Percentiles rank a stretch among this genome's conserved stretches.
Conservation (phyloP, 73 alveolate genomes). For the Breviolum minutum region DNA sequence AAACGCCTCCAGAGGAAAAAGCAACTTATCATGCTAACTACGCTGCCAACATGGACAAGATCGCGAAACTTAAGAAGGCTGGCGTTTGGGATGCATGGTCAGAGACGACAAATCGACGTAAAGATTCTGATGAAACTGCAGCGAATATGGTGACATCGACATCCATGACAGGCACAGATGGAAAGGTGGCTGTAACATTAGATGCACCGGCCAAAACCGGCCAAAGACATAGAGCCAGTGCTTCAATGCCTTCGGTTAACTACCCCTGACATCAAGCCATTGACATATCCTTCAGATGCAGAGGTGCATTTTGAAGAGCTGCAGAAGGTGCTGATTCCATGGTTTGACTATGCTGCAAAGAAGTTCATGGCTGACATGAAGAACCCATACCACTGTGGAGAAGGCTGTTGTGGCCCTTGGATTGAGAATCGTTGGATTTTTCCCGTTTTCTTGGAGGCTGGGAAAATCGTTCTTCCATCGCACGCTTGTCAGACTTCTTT, state of each 20-base stretch:
- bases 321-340: no score
- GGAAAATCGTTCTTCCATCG: not conserved
- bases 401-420: slow-evolving; percentile 33
- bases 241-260: slow-evolving; percentile 60
- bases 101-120: not conserved
- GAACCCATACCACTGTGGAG: not conserved
- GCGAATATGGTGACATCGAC: no score
- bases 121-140: not conserved
- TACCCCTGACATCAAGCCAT: not conserved
- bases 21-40: slow-evolving; percentile 84
- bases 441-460: not conserved
- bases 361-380: not conserved
- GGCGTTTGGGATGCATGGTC: slow-evolving; percentile 85
- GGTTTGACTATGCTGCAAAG: not conserved
- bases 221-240: slow-evolving; percentile 30
- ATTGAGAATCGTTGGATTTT: slow-evolving; percentile 24
- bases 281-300: slow-evolving; percentile 5
- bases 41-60: slow-evolving; percentile 73
- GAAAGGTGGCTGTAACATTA: not conserved
- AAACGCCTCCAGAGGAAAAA: not conserved
- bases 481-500: slow-evolving; percentile 36
- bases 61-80: slow-evolving; percentile 55
- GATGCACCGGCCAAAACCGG: not conserved
- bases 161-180: not conserved
- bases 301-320: not conserved